Evolutionary conservation across 805 yeast species (phyloP), one percentile per base, ranked within the genome.

Genomic region (Phaffomyces antillensis): DNA sequence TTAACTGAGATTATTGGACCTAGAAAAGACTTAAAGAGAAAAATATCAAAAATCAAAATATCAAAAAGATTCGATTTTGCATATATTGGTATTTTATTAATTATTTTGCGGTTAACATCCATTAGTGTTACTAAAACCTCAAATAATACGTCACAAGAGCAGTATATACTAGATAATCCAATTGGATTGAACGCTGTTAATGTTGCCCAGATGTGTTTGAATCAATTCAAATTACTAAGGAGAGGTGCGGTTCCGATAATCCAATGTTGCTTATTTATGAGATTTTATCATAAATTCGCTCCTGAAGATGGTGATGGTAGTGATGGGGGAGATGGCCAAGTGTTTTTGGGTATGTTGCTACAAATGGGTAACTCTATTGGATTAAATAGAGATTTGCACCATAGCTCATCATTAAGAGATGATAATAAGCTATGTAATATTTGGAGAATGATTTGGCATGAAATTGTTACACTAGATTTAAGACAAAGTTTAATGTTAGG

Each of bases 321-420:
- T 7, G 84, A 77, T 53, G 81, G 77, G 45, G 82, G 80, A 37
- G 77, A 76, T 41, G 71, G 79, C 3, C 80, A 73, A 52, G 73
- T 78, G 8, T 75, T 70, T 45, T 63, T 71, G 4, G 77, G 79
- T 3, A 61, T 76, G 59, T 50, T 77, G 23, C 53, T 76, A 4
- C 81, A 77, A 50, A 76, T 79, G 77, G 82, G 76, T 0, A 66
- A 69, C 34, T 69, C 80, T 0, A 65, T 79, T 42, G 86, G 86
- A 0, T 51, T 80, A 40, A 76, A 80, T 57, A 64, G 83, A 43
- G 85, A 80, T 46, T 77, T 82, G 4, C 64, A 62, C 11, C 68
- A 72, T 40, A 43, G 49, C 37, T 49, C 40, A 49, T 53, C 47
- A n/a, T 41, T 56, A 8, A 45, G 43, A 23, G 39, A 56, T 46